A percentile compares a stretch with the other conserved stretches of the same genome.
These are phyloP conservation scores for Lobulomyces angularis DNA, from an alignment of 192 early-diverging fungal species.

Conservation along the genomic window DNA sequence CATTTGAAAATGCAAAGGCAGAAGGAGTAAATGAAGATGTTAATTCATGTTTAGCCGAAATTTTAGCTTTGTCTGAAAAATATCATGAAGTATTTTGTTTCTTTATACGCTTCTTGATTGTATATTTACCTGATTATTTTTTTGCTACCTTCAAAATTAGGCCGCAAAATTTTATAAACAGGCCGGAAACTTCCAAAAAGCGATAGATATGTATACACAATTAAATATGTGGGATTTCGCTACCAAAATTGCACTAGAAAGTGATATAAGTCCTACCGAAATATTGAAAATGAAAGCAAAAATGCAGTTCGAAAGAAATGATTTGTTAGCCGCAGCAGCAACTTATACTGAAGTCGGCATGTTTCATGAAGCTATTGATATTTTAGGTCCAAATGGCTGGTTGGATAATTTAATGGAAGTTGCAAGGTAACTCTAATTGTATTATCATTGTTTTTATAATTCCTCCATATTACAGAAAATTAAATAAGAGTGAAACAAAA, in stretches of 20 bases:
- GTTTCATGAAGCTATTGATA: constrained; percentile 37
- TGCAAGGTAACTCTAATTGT: constrained; percentile 6
- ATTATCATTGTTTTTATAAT: too few species aligned
- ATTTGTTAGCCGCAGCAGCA: constrained; percentile 37
- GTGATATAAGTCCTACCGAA: constrained; percentile 19
- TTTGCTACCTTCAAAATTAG: constrained; percentile 10
- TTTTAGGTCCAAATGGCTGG: constrained; percentile 34
- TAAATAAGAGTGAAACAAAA: constrained; percentile 26
- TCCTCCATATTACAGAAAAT: too few species aligned
- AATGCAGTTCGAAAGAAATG: constrained; percentile 39
- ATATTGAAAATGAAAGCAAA: constrained; percentile 45
- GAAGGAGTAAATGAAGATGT: constrained; percentile 26
- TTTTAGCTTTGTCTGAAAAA: constrained; percentile 27
- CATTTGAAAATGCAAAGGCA: constrained; percentile 17
- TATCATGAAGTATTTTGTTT: constrained; percentile 33
- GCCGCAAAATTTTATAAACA: constrained; percentile 32
- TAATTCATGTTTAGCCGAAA: constrained; percentile 29
- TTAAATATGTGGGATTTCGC: constrained; percentile 48
- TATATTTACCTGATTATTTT: constrained; percentile 1
- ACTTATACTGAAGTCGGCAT: constrained; percentile 50
- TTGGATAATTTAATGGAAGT: constrained; percentile 40
- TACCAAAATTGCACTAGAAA: constrained; percentile 35
- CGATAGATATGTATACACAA: constrained; percentile 48
- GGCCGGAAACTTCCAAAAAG: constrained; percentile 29
- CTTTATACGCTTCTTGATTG: constrained; percentile 1